Base-by-base conservation (phyloP, 176 grass and related monocot species). In the Bothriochloa decipiens region DNA sequence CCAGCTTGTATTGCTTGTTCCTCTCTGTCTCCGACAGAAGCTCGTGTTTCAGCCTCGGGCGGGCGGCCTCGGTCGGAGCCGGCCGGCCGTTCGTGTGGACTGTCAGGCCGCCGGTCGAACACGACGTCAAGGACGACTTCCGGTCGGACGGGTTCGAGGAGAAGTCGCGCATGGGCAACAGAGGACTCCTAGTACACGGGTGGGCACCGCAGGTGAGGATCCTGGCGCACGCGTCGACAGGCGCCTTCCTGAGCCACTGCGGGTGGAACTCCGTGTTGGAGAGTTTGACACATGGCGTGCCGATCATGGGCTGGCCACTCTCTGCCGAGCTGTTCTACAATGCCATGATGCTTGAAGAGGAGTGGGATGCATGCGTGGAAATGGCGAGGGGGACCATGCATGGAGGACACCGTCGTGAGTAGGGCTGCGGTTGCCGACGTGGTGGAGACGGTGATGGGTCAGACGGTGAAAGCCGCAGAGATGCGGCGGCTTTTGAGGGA, bases 171-270 rank as follows among this genome's bases (percentile, higher is more conserved):
- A 8, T 12, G 0, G 14, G 68, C 23, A 41, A 17, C 28, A 68
- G 39, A 6, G 75, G 75, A 0, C 7, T 85, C 12, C 17, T 85
- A 5, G 73, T 62, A 25, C 61, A 36, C 22, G 83, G 41, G 36
- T 87, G 89, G 89, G 85, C 89, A 17, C 85, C 68, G 32, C 85
- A 91, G 53, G 42, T 65, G 41, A 14, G 43, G 28, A 70, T 91
- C 58, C 72, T 91, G 41, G 85, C 85, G 23, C 89, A 91, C 82
- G 36, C 47, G 20, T 87, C 89, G 8, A 91, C 75, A n/a, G 81
- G 89, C 53, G 88, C 83, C 29, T 86, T 83, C 85, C 5, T 55
- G 11, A 55, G 73, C 6, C 49, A 75, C 3, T 75, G 73, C 9
- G 73, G 73, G 9, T 75, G 73, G 73, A 75, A 75, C 29, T 53